Evolutionary conservation across 768 basidiomycete species (phyloP).

Genomic region (Mycena maculata): DNA sequence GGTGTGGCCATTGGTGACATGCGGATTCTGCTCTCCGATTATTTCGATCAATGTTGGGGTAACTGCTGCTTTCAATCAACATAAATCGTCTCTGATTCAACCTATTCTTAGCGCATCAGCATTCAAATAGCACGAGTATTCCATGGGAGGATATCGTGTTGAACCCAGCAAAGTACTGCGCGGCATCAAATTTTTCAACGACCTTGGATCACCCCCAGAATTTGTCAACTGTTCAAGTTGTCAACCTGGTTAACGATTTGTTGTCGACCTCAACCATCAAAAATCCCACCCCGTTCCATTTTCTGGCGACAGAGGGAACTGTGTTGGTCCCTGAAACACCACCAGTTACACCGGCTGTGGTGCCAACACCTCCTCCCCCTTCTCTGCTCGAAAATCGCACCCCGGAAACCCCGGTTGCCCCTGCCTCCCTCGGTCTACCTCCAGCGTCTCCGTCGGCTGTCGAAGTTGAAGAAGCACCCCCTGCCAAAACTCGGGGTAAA

Average conservation of each 20-base stretch:
- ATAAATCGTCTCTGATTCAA: neutral
- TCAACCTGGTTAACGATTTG: neutral
- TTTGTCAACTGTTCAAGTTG: conserved; percentile 1
- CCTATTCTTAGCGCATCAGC: neutral
- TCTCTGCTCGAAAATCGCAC: too few relatives aligned
- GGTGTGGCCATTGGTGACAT: neutral
- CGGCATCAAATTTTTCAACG: neutral
- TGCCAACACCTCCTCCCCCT: neutral
- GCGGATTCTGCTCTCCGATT: conserved; percentile 1
- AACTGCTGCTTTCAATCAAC: neutral
- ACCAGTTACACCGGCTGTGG: neutral
- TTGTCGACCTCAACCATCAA: neutral
- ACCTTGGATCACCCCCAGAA: conserved; percentile 15
- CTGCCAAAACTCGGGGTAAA: neutral
- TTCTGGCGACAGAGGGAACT: neutral
- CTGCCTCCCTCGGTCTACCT: neutral
- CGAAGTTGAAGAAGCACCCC: neutral
- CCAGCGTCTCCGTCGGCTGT: neutral
- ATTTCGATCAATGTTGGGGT: conserved; percentile 19
- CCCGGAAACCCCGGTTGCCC: neutral
- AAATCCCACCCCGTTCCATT: neutral
- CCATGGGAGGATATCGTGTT: conserved; percentile 1
- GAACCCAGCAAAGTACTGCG: neutral
- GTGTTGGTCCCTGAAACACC: conserved; percentile 6
- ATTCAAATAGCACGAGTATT: neutral